Evolutionary conservation across 1,284 basidiomycete species (phyloP).

Genomic region (Trametes polyzona): DNA sequence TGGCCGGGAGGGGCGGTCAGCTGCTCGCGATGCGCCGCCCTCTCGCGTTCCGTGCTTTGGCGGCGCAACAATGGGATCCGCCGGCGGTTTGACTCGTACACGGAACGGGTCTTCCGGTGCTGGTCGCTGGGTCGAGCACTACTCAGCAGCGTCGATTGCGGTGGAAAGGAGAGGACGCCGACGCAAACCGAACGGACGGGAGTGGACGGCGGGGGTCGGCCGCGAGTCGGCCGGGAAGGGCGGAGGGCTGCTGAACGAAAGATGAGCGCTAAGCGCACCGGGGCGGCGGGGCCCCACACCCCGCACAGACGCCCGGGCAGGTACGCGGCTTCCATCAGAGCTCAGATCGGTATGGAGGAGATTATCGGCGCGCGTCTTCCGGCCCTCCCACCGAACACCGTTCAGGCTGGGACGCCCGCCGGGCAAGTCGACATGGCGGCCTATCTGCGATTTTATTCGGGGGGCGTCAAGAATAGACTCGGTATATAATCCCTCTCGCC

Average conservation of each 20-base stretch:
- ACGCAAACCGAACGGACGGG: neutral
- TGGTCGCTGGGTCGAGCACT: too few relatives aligned
- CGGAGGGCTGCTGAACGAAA: too few relatives aligned
- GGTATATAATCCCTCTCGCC: neutral
- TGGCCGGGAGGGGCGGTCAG: neutral
- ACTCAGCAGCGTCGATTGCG: neutral
- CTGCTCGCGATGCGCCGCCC: neutral
- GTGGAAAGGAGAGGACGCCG: neutral
- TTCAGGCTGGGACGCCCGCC: neutral
- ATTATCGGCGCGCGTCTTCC: slow-evolving; percentile 2
- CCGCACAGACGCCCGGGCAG: slow-evolving; percentile 1
- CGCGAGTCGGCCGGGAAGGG: slow-evolving; percentile 4
- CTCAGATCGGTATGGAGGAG: slow-evolving; percentile 16
- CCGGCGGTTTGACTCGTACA: neutral
- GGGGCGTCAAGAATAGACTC: neutral
- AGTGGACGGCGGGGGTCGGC: slow-evolving; percentile 1
- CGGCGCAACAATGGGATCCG: neutral
- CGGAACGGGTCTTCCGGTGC: slow-evolving; percentile 3
- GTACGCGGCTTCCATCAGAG: slow-evolving; percentile 19
- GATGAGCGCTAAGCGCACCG: neutral
- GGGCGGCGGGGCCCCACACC: slow-evolving; percentile 3
- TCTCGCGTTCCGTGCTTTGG: neutral
- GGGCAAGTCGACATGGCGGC: neutral
- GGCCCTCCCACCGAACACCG: neutral
- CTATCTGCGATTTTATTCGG: too few relatives aligned